Evolutionary conservation across 352 stramenopile species (phyloP), one percentile per base, ranked within the genome.

Genomic region (Phytophthora gonapodyides): DNA sequence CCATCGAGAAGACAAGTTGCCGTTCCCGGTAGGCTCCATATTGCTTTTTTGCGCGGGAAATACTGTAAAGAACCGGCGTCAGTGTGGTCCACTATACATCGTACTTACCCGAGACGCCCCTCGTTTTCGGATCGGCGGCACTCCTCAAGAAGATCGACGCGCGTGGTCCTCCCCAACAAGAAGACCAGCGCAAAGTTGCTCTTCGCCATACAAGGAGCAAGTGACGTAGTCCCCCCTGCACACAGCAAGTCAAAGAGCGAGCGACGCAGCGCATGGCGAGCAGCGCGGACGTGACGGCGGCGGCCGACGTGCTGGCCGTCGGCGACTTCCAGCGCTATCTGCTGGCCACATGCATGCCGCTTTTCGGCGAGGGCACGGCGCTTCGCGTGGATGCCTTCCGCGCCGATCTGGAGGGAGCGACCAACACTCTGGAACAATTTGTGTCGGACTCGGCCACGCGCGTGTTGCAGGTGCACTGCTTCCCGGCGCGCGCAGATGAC

Each of bases 381-480:
- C 67, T 86, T n/a, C 66, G 50, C 27, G 60, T 73, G 19, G 74
- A 78, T 10, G 54, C 43, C 16, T 89, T 93, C 43, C 67, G 66
- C 41, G 54, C 47, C 43, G 78, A 84, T 33, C 75, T 94, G 17
- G 45, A 60, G n/a, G 45, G 69, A 9, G 55, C 78, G 13, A 70
- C 58, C n/a, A 67, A 70, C 15, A 69, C 69, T 59, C 61, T 94
- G 16, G 78, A 91, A 46, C 82, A 94, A 60, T 94, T 94, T 55
- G 71, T 85, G 19, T 57, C 68, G 5, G 85, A 94, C 41, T 70
- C 80, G 35, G 68, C 66, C 8, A 78, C 71, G 46, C 79, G 83
- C 19, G 78, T 94, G 41, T 67, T 94, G 43, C 85, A 94, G 44
- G 82, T 94, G 35, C 84, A 91, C 57, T 88, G 81, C 57, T 83